Conservation (phyloP, 345 rosid genomes). For the Camelina hispida region DNA sequence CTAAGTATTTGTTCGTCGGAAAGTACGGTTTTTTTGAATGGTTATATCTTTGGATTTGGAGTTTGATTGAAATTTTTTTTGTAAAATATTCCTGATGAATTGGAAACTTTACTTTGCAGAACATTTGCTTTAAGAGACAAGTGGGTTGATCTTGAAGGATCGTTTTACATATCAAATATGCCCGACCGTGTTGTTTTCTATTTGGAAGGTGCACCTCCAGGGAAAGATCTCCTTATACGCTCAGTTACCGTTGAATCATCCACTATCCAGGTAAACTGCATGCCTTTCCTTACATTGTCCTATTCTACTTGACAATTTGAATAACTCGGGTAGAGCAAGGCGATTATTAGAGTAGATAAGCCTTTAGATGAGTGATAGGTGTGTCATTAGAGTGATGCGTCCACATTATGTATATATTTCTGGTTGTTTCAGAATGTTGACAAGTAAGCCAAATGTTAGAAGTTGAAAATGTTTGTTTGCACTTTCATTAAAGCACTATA, state of each 20-base stretch:
- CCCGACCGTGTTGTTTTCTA: conserved; percentile 73
- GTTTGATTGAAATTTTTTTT: background rate
- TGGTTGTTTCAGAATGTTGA: background rate
- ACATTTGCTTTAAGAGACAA: conserved; percentile 60
- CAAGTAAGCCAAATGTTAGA: background rate
- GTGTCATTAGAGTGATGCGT: background rate
- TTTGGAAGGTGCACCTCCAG: conserved; percentile 92
- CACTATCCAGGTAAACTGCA: conserved; percentile 47
- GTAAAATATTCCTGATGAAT: conserved; percentile 10
- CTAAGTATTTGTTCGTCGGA: conserved; percentile 67
- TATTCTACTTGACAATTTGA: conserved; percentile 4
- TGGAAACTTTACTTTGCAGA: conserved; percentile 48
- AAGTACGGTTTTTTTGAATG: conserved; percentile 54
- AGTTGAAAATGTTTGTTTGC: background rate
- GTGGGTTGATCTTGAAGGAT: conserved; percentile 83
- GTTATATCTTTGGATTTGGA: conserved; percentile 9
- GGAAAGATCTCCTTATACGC: conserved; percentile 72
- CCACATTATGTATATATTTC: background rate
- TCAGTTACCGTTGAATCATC: conserved; percentile 67
- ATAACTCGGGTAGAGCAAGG: background rate
- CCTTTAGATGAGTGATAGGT: background rate
- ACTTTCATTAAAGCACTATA: background rate
- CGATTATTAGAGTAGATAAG: background rate
- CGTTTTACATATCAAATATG: conserved; percentile 65
- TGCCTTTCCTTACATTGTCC: conserved; percentile 23